Conservation (phyloP, 2,329 filamentous ascomycete species). For the Leptographium galeiforme region DNA sequence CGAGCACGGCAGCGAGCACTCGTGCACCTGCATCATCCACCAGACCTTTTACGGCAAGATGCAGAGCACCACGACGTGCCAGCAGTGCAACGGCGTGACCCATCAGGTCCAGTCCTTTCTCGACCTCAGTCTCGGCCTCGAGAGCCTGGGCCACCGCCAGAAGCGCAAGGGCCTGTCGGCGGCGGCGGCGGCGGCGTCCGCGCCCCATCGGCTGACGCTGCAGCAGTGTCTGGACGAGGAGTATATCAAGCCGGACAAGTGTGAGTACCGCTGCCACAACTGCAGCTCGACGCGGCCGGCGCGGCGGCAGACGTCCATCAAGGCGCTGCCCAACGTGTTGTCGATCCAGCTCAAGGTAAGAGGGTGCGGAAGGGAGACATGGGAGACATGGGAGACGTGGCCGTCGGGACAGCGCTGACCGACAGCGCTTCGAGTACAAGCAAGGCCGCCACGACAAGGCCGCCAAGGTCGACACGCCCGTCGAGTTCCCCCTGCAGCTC, state of each 20-base stretch:
- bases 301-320: constrained; percentile 71
- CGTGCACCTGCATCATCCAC: constrained; percentile 83
- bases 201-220: constrained; percentile 35
- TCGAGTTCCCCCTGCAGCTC: constrained; percentile 73
- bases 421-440: constrained; percentile 58
- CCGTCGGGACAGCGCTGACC: background rate
- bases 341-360: constrained; percentile 83
- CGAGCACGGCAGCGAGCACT: constrained; percentile 44
- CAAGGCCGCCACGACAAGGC: constrained; percentile 55
- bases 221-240: constrained; percentile 70
- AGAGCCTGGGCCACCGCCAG: constrained; percentile 32
- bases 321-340: constrained; percentile 73
- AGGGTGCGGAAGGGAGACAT: too few relatives aligned
- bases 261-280: constrained; percentile 74
- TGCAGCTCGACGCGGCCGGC: constrained; percentile 69
- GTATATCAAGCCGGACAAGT: constrained; percentile 77
- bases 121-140: constrained; percentile 79
- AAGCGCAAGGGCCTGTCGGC: background rate
- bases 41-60: constrained; percentile 89
- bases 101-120: constrained; percentile 79
- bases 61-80: constrained; percentile 80
- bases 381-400: too few relatives aligned
- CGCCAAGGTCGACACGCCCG: constrained; percentile 76
- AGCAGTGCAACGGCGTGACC: constrained; percentile 71
- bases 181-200: background rate